These are phyloP conservation scores for Calonectria ilicicola DNA, from an alignment of 2,329 filamentous ascomycete species.

Conservation along the genomic window DNA sequence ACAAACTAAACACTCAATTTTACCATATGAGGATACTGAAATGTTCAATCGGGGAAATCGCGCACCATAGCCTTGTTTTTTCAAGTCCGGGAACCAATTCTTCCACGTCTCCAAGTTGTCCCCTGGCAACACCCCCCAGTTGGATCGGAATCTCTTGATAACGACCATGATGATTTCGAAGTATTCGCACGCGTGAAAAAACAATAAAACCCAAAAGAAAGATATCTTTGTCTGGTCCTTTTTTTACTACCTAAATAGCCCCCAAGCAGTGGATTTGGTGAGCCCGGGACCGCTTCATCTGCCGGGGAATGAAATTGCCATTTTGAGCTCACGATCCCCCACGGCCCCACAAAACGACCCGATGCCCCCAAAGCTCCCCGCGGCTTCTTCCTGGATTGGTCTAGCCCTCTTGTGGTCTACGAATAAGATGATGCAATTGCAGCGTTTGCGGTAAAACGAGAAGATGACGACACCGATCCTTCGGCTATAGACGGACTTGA, in stretches of 20 bases:
- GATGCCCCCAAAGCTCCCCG: not conserved
- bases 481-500: not conserved
- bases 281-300: not conserved
- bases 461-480: not conserved
- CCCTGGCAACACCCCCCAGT: not conserved
- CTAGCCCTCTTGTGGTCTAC: not conserved
- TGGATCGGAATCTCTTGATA: not conserved
- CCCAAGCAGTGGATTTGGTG: not conserved
- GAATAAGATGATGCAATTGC: not conserved
- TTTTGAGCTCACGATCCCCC: not conserved
- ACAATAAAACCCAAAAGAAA: not conserved
- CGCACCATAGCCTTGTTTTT: not conserved
- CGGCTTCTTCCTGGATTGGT: not conserved
- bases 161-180: not conserved
- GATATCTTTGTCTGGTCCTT: no score
- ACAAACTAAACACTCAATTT: not conserved
- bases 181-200: not conserved
- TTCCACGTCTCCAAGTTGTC: not conserved
- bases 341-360: not conserved
- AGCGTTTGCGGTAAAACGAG: not conserved
- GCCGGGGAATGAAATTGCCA: not conserved
- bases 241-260: not conserved
- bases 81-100: not conserved
- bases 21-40: no score
- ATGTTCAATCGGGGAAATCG: no score